These are phyloP conservation scores for Vitis cinerea DNA, from an alignment of 164 flowering plant genomes.

Conservation along the genomic window DNA sequence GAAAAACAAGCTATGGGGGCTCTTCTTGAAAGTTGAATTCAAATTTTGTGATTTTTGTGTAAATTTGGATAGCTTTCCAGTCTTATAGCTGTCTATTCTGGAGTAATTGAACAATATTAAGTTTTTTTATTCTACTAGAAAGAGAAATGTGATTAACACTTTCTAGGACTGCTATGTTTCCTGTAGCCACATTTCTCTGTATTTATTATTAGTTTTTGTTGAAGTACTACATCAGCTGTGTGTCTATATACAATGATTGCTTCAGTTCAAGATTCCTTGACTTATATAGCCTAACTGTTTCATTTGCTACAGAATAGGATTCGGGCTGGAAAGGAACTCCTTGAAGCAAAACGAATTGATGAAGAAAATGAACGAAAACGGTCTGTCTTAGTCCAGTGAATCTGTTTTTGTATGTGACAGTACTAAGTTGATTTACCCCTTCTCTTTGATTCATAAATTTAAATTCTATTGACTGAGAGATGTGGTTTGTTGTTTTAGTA, in stretches of 20 bases:
- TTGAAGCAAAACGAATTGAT: slow-evolving; percentile 37
- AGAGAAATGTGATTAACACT: too few species aligned
- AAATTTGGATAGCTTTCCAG: too few species aligned
- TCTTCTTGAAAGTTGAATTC: too few species aligned
- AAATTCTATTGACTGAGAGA: background rate
- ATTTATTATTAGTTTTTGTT: background rate
- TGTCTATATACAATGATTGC: too few species aligned
- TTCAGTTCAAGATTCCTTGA: background rate
- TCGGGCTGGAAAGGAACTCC: slow-evolving; percentile 37
- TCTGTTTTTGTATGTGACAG: background rate
- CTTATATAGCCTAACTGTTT: background rate
- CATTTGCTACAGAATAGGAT: slow-evolving; percentile 40
- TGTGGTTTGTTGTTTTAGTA: slow-evolving; percentile 20
- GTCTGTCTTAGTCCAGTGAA: slow-evolving; percentile 21
- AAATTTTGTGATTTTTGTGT: too few species aligned
- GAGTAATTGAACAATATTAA: too few species aligned
- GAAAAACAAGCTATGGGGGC: too few species aligned
- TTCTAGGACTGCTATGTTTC: too few species aligned
- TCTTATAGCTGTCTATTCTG: too few species aligned
- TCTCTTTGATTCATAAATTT: background rate
- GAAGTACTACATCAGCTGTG: too few species aligned
- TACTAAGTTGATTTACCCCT: background rate
- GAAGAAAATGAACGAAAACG: slow-evolving; percentile 56
- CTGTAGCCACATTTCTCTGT: too few species aligned
- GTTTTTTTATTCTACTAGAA: too few species aligned